These are phyloP conservation scores for Helianthus tuberosus DNA, from an alignment of 129 eudicot genomes.

Conservation along the genomic window DNA sequence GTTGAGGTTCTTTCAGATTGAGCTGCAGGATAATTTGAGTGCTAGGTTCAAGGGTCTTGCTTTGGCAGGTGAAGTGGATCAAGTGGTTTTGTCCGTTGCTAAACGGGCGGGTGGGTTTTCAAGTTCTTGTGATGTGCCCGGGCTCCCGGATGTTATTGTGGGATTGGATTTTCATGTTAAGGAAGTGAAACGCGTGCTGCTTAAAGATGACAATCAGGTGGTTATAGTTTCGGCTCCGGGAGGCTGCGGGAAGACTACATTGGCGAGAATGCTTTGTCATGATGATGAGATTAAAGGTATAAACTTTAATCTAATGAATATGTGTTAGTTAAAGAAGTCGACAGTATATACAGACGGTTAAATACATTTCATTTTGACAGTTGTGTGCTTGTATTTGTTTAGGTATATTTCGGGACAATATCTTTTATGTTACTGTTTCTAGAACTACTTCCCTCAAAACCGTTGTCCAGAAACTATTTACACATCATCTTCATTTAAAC, in stretches of 20 bases:
- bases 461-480: conserved; percentile 33
- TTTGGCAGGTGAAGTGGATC: conserved; percentile 19
- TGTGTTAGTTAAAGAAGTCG: neutral
- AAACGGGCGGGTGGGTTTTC: conserved; percentile 21
- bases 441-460: conserved; percentile 30
- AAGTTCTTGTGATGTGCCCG: conserved; percentile 20
- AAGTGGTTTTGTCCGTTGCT: neutral
- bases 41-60: neutral
- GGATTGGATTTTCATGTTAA: conserved; percentile 35
- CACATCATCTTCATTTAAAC: conserved; percentile 15
- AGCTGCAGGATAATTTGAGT: conserved; percentile 11
- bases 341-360: too few species aligned
- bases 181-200: conserved; percentile 31
- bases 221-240: conserved; percentile 43
- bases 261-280: conserved; percentile 54
- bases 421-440: conserved; percentile 52
- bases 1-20: conserved; percentile 11
- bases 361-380: neutral
- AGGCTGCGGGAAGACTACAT: conserved; percentile 51
- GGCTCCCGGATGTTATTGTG: conserved; percentile 29
- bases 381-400: conserved; percentile 5
- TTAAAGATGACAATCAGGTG: conserved; percentile 22
- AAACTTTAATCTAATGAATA: neutral
- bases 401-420: conserved; percentile 44
- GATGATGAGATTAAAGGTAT: conserved; percentile 39